Conservation (phyloP, 2,329 filamentous ascomycete species). For the Drechslera avenae region DNA sequence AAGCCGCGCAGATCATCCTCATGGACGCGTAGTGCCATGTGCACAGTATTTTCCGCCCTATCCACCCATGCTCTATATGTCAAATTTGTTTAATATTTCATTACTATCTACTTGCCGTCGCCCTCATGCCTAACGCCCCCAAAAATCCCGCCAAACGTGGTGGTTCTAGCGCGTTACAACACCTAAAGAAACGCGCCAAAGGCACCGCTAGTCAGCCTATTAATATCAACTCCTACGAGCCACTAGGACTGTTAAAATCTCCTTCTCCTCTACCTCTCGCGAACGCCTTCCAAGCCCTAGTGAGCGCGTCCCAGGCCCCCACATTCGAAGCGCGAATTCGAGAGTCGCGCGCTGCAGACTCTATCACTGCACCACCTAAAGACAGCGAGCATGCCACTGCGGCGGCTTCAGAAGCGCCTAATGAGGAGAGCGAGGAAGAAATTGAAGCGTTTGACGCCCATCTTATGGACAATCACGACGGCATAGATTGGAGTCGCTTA, state of each 20-base stretch:
- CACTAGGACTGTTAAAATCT: not conserved
- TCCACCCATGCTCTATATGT: not conserved
- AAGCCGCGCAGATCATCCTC: too few species aligned
- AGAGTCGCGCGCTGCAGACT: constrained; percentile 3
- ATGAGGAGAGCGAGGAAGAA: not conserved
- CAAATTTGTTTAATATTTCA: not conserved
- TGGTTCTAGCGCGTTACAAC: too few species aligned
- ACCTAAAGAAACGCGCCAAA: constrained; percentile 3
- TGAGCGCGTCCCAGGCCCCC: not conserved
- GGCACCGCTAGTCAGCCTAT: constrained; percentile 6
- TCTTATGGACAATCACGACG: not conserved
- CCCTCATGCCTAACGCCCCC: not conserved
- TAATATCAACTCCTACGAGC: not conserved
- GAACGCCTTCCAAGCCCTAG: constrained; percentile 3
- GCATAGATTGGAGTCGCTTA: constrained; percentile 7
- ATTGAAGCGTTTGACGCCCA: not conserved
- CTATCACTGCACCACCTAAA: not conserved
- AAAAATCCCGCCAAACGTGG: not conserved
- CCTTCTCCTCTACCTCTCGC: not conserved
- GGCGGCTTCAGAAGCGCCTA: not conserved
- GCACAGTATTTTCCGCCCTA: not conserved
- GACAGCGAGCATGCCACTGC: constrained; percentile 1
- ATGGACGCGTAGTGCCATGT: too few species aligned
- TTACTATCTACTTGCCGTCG: too few species aligned
- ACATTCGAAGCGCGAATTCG: constrained; percentile 2